Percentiles rank a stretch among this genome's conserved stretches.
phyloP scores from a whole-genome alignment of 2,329 filamentous ascomycete species.

The Fonsecaea pedrosoi region DNA sequence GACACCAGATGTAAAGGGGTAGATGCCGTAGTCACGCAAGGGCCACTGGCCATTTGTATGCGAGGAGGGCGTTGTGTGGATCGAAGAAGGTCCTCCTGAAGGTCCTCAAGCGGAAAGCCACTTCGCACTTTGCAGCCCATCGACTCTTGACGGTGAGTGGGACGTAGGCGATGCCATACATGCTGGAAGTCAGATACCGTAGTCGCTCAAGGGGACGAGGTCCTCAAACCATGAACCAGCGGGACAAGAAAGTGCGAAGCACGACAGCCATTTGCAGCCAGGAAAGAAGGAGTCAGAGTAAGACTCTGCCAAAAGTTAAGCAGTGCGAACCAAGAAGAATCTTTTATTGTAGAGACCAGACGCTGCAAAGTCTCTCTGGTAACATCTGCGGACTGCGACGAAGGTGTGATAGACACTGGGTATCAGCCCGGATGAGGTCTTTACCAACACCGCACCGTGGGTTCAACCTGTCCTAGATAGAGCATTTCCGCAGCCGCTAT shows the following conservation, averaged over 20 bases:
- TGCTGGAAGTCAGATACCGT: not conserved
- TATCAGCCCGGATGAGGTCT: not conserved
- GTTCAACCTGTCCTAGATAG: not conserved
- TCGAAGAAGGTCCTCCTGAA: not conserved
- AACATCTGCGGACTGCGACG: not conserved
- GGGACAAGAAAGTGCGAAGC: not conserved
- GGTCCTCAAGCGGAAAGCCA: not conserved
- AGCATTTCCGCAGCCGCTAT: not conserved
- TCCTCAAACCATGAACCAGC: not conserved
- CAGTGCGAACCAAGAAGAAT: too few species aligned
- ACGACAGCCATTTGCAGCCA: not conserved
- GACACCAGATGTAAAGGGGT: not conserved
- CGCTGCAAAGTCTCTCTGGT: not conserved
- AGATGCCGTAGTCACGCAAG: not conserved
- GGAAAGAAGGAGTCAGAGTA: not conserved
- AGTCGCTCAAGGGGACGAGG: not conserved
- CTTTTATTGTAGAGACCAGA: not conserved
- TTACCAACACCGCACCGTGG: not conserved
- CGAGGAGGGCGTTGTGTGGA: not conserved
- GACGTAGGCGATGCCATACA: not conserved
- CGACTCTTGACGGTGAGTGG: not conserved
- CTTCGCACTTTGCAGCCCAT: not conserved
- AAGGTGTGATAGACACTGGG: not conserved
- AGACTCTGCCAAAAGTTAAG: too few species aligned
- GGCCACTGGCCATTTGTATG: not conserved